A percentile compares a stretch with the other conserved stretches of the same genome.
Evolutionary conservation across 257 asterid genomes (phyloP).

Genomic region (Penstemon barbatus): DNA sequence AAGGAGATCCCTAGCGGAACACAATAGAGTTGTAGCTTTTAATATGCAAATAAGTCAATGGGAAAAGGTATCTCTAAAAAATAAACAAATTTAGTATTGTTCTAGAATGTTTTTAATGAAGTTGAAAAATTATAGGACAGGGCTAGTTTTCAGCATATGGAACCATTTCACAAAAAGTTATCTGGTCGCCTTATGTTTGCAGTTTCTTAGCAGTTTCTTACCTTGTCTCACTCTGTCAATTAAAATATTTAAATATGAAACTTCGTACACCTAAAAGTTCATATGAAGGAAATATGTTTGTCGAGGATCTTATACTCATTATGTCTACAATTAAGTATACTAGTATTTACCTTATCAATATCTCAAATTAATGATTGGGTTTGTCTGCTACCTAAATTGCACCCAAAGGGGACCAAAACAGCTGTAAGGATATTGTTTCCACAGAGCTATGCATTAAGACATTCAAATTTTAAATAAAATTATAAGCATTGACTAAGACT

Average conservation of each 20-base stretch:
- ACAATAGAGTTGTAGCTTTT: too few relatives aligned
- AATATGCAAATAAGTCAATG: too few relatives aligned
- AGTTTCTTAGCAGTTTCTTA: background rate
- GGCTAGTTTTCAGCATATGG: slow-evolving; percentile 3
- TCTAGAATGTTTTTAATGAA: background rate
- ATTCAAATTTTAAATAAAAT: too few relatives aligned
- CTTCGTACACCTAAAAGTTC: background rate
- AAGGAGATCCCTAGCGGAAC: too few relatives aligned
- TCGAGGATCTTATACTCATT: slow-evolving; percentile 6
- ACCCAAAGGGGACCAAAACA: too few relatives aligned
- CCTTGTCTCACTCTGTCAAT: background rate
- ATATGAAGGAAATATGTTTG: background rate
- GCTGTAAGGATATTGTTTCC: background rate
- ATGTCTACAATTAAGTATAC: background rate
- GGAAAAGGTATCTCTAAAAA: background rate
- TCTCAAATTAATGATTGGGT: slow-evolving; percentile 2
- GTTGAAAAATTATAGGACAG: background rate
- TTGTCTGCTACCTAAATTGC: background rate
- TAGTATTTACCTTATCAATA: slow-evolving; percentile 2
- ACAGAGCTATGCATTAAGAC: too few relatives aligned
- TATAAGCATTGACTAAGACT: background rate
- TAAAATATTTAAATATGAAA: background rate
- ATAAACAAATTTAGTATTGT: background rate
- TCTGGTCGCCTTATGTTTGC: slow-evolving; percentile 2
- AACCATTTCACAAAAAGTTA: background rate